Base-by-base conservation (phyloP, 345 rosid genomes). In the Gossypium bickii region DNA sequence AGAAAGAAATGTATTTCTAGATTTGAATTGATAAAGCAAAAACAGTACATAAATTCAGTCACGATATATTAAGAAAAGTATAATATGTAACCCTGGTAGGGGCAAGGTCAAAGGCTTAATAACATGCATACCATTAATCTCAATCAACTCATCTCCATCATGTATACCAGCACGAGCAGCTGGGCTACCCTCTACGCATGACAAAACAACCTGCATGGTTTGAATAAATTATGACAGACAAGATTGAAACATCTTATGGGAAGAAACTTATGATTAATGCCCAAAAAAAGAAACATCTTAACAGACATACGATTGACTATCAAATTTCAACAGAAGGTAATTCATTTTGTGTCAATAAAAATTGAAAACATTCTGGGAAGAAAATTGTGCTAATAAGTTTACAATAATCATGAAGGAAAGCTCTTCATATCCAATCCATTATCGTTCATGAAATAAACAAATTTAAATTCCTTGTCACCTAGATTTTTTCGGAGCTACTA, bases 131-230 rank as follows among this genome's bases (percentile, higher is more conserved):
- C 98, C 98, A 74, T 93, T 88, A 22, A 93, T 93, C 90, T 93
- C 97, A 55, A 93, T 76, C 82, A 93, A 77, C 76, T 91, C 91
- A 80, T 90, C 94, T 60, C 98, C 98, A 70, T 86, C 89, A n/a
- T 72, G 92, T 79, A 91, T 87, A 62, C 98, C 93, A 27, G 93
- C 93, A 75, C 90, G 97, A 78, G 96, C 92, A 69, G 98, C 97
- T 9, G 98, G 98, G 78, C 97, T 85, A 78, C 86, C 93, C 34
- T 93, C 89, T 58, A 93, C 76, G 67, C 91, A 90, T 71, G 93
- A 90, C 87, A 93, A 78, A 68, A 93, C 93, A 76, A 90, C 92
- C 97, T 91, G 90, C 84, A 83, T 61, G 7, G 58, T 17, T 62
- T n/a, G 25, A 77, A 78, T 12, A 25, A 52, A 59, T 1, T 12